Evolutionary conservation across 495 filamentous ascomycete species (phyloP).

Genomic region (Penicillium herquei): DNA sequence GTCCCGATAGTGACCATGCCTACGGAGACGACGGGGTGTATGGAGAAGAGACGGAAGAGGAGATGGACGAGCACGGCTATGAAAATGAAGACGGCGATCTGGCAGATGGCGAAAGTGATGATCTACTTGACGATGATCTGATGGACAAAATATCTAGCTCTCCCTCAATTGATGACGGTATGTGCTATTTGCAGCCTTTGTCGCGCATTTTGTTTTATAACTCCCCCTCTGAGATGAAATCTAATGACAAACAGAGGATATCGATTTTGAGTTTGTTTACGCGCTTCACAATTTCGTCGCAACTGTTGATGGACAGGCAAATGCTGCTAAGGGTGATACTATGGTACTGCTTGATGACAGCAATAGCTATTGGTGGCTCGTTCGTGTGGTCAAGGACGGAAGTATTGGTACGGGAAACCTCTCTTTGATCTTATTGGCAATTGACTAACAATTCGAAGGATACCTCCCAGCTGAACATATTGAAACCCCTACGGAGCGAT

Average conservation of each 20-base stretch:
- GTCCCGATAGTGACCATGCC: conserved; percentile 47
- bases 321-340: conserved; percentile 96
- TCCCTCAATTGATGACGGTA: conserved; percentile 98
- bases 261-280: conserved; percentile 99
- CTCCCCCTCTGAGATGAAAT: conserved; percentile 9
- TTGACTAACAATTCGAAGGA: conserved; percentile 50
- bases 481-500: conserved; percentile 92
- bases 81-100: conserved; percentile 62
- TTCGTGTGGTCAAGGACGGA: conserved; percentile 92
- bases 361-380: conserved; percentile 99
- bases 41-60: conserved; percentile 33
- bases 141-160: conserved; percentile 98
- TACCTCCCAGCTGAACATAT: conserved; percentile 98
- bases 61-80: conserved; percentile 39
- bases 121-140: conserved; percentile 80
- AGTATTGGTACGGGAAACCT: conserved; percentile 73
- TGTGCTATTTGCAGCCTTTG: conserved; percentile 31
- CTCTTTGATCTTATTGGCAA: neutral
- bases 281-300: conserved; percentile 96
- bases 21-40: conserved; percentile 47
- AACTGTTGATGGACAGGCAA: conserved; percentile 96
- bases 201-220: neutral
- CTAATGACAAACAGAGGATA: conserved; percentile 89
- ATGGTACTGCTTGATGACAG: conserved; percentile 99
- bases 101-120: conserved; percentile 71